Evolutionary conservation across 257 asterid genomes (phyloP).

Genomic region (Handroanthus guayacan): DNA sequence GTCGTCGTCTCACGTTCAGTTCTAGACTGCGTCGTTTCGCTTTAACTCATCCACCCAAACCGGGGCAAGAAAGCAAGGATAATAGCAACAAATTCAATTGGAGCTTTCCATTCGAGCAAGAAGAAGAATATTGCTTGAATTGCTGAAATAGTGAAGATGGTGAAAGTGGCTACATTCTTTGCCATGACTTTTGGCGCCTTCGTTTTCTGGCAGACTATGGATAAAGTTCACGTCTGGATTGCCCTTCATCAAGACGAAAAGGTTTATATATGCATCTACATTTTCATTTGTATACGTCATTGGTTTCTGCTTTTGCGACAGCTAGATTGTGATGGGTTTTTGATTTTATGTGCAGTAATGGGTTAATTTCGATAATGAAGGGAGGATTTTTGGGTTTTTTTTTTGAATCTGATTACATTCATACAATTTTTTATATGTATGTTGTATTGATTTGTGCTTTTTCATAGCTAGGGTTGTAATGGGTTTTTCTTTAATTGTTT

Average conservation of each 20-base stretch:
- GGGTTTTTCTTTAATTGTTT: background rate
- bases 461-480: background rate
- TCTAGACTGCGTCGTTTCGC: conserved; percentile 5
- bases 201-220: conserved; percentile 80
- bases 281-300: background rate
- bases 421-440: background rate
- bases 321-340: background rate
- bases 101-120: conserved; percentile 9
- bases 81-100: background rate
- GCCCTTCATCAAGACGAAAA: conserved; percentile 84
- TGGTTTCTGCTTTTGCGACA: background rate
- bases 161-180: conserved; percentile 64
- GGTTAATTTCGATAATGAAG: background rate
- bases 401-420: background rate
- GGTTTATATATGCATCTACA: conserved; percentile 34
- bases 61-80: background rate
- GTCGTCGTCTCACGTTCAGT: background rate
- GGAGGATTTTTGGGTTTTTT: background rate
- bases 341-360: background rate
- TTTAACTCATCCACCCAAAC: background rate
- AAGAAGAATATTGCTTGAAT: conserved; percentile 4
- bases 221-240: conserved; percentile 76
- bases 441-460: background rate
- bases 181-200: conserved; percentile 73
- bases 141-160: conserved; percentile 50